Conservation (phyloP, 2,329 filamentous ascomycete species). For the Exophiala sp. region DNA sequence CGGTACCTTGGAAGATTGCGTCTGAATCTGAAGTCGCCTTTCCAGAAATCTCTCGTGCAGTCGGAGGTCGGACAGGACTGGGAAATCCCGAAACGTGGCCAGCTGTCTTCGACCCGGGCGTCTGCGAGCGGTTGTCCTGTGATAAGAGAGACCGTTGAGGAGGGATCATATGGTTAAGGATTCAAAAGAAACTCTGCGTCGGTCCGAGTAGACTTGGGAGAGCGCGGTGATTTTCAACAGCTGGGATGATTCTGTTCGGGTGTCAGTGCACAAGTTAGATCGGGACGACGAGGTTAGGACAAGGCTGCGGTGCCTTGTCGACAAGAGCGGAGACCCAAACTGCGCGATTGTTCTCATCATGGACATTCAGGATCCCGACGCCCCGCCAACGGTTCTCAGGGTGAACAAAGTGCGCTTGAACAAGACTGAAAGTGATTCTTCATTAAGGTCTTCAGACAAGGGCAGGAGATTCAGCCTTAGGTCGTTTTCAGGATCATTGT, state of each 20-base stretch:
- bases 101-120: not conserved
- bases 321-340: not conserved
- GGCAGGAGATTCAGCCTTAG: conserved; percentile 7
- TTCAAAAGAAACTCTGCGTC: not conserved
- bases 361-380: conserved; percentile 8
- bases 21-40: not conserved
- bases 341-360: not conserved
- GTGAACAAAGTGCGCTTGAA: conserved; percentile 5
- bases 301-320: not conserved
- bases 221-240: not conserved
- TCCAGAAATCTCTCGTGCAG: not conserved
- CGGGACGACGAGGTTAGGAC: not conserved
- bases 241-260: not conserved
- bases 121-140: too few species aligned
- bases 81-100: not conserved
- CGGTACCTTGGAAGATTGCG: not conserved
- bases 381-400: conserved; percentile 14
- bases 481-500: conserved; percentile 16
- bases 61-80: not conserved
- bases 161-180: not conserved
- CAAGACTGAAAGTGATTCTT: conserved; percentile 5
- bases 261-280: not conserved
- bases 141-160: not conserved
- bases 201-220: not conserved
- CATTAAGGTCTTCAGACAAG: conserved; percentile 2